Evolutionary conservation across 345 rosid genomes (phyloP), one percentile per base, ranked within the genome.

Genomic region (Rubroshorea leprosula): DNA sequence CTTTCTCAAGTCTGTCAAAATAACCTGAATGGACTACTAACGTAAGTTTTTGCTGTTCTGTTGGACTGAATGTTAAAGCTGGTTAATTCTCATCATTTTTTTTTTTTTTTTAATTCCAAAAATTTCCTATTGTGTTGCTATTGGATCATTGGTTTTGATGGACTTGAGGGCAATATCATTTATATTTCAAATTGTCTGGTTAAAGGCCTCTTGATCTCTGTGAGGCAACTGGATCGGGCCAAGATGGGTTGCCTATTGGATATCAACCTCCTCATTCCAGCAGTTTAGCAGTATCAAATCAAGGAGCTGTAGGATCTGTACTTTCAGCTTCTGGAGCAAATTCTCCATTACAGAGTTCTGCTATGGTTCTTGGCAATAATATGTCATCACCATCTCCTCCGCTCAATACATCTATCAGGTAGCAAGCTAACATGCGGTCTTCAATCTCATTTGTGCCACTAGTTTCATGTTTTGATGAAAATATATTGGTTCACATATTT

Each of bases 151-250:
- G 10, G 19, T 38, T 61, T 43, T 38, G 27, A 24, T 66, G 52
- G 59, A 25, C 41, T 26, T 26, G 14, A 23, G 49, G 64, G 60
- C 47, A 57, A 52, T 52, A 16, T 62, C 46, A 69, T 59, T 54
- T 70, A 39, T 55, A 53, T 35, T 58, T 65, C 62, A 74, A 41
- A 23, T 61, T 64, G 57, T 74, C 58, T 64, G 72, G 73, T 70
- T 82, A 81, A 74, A 94, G 99, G 89, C 99, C 99, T 55, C 87
- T 84, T 68, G 97, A 94, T 79, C 78, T 94, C 61, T 83, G 86
- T 72, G 95, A 94, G 71, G 71, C 63, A 45, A 62, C 82, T 64
- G 63, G 78, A 57, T 72, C 92, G 49, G 85, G 76, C 72, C 75
- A 80, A 52, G 97, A 94, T 51, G 72, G 49, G 69, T 67, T 74